phyloP scores from a whole-genome alignment of 257 asterid genomes.

The Solanum phureja region DNA sequence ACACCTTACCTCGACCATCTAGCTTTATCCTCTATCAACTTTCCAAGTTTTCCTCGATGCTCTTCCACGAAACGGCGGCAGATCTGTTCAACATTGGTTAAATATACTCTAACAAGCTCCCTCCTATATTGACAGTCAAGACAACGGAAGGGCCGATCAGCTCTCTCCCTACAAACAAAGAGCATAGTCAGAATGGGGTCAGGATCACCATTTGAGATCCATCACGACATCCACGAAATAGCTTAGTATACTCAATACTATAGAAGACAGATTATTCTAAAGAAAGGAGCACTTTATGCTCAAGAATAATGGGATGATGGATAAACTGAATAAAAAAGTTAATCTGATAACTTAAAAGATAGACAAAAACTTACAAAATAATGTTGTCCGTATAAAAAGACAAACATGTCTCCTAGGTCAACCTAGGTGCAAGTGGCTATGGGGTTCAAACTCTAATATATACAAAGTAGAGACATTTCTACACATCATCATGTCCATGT shows the following conservation, averaged over 20 bases:
- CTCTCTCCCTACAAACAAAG: constrained; percentile 68
- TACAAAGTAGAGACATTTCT: not conserved
- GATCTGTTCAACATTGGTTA: constrained; percentile 87
- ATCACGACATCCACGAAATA: not conserved
- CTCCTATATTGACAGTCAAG: constrained; percentile 82
- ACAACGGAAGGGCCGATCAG: constrained; percentile 85
- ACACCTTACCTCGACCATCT: constrained; percentile 79
- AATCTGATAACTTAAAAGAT: not conserved
- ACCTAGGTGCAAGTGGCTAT: not conserved
- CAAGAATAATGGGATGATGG: not conserved
- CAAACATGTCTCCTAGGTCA: not conserved
- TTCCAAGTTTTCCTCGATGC: constrained; percentile 59
- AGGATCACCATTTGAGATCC: not conserved
- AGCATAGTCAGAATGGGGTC: not conserved
- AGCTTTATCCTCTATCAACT: constrained; percentile 75
- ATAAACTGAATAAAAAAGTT: not conserved
- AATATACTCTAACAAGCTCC: constrained; percentile 86
- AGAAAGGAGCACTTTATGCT: not conserved
- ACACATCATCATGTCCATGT: not conserved
- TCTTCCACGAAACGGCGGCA: constrained; percentile 90
- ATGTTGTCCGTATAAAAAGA: not conserved
- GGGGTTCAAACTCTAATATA: not conserved
- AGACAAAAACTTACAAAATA: not conserved
- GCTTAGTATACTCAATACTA: not conserved
- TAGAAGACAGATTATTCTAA: not conserved